These are phyloP conservation scores for Fusarium concolor DNA, from an alignment of 2,329 filamentous ascomycete genomes.

Conservation along the genomic window DNA sequence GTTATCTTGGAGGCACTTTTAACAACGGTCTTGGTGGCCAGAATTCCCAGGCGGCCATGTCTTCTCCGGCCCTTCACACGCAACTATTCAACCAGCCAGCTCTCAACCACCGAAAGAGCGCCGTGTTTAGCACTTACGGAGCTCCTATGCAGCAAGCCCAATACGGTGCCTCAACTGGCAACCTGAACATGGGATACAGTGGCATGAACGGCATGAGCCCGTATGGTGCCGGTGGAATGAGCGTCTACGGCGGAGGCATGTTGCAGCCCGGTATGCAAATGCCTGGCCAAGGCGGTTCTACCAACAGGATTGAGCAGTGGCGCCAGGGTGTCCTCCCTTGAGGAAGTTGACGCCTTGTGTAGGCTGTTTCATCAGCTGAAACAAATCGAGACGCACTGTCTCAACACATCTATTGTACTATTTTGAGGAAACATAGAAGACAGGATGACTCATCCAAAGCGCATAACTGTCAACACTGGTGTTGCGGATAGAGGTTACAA, in stretches of 20 bases:
- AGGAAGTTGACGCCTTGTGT: neutral
- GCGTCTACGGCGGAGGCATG: conserved; percentile 47
- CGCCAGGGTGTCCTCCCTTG: conserved; percentile 55
- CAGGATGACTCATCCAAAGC: neutral
- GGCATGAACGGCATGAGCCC: conserved; percentile 34
- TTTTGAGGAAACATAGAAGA: conserved; percentile 15
- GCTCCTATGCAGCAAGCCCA: conserved; percentile 41
- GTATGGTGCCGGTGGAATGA: conserved; percentile 9
- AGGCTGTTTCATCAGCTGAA: neutral
- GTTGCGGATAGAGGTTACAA: conserved; percentile 32
- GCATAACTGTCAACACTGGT: conserved; percentile 13
- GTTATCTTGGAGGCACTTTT: conserved; percentile 64
- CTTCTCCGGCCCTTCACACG: conserved; percentile 44
- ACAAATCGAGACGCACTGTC: neutral
- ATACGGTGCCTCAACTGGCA: conserved; percentile 44
- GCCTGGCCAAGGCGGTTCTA: conserved; percentile 44
- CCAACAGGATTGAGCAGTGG: conserved; percentile 58
- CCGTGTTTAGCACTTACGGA: conserved; percentile 49
- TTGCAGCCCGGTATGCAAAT: conserved; percentile 47
- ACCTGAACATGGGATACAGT: conserved; percentile 42
- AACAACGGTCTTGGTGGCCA: conserved; percentile 64
- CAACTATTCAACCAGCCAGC: conserved; percentile 40
- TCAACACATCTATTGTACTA: conserved; percentile 19
- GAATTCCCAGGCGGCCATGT: conserved; percentile 43
- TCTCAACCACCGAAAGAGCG: conserved; percentile 48